These are phyloP conservation scores for Barnettozyma pratensis DNA, from an alignment of 805 yeast species.

Conservation along the genomic window DNA sequence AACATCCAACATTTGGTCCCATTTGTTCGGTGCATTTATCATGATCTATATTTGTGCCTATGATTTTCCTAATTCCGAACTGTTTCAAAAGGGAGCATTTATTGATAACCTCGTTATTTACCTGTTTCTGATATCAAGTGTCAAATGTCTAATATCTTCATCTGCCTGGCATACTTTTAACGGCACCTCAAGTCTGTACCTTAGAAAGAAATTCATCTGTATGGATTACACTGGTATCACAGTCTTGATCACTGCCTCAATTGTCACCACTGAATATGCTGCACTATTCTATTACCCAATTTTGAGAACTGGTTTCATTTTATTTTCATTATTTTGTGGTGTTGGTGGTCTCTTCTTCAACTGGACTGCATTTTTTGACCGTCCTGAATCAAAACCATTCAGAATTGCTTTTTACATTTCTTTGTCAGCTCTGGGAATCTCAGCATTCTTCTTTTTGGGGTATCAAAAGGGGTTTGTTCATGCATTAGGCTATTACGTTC, in stretches of 20 bases:
- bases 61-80: conserved; percentile 60
- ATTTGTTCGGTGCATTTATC: conserved; percentile 60
- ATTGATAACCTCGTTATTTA: conserved; percentile 49
- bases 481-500: conserved; percentile 54
- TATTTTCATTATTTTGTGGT: conserved; percentile 64
- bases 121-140: conserved; percentile 63
- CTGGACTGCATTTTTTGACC: conserved; percentile 91
- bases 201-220: conserved; percentile 80
- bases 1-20: conserved; percentile 92
- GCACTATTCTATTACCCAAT: conserved; percentile 58
- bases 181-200: conserved; percentile 57
- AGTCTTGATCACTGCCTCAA: conserved; percentile 81
- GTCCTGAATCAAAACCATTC: conserved; percentile 75
- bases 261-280: conserved; percentile 80
- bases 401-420: conserved; percentile 78
- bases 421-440: conserved; percentile 68
- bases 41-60: conserved; percentile 50
- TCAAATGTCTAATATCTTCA: conserved; percentile 74
- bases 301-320: conserved; percentile 45
- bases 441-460: conserved; percentile 55
- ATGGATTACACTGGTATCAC: conserved; percentile 95
- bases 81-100: conserved; percentile 36
- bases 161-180: conserved; percentile 90
- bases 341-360: conserved; percentile 68
- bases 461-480: conserved; percentile 49